Evolutionary conservation across 345 rosid species (phyloP).

Genomic region (Pseudoturritis turrita): DNA sequence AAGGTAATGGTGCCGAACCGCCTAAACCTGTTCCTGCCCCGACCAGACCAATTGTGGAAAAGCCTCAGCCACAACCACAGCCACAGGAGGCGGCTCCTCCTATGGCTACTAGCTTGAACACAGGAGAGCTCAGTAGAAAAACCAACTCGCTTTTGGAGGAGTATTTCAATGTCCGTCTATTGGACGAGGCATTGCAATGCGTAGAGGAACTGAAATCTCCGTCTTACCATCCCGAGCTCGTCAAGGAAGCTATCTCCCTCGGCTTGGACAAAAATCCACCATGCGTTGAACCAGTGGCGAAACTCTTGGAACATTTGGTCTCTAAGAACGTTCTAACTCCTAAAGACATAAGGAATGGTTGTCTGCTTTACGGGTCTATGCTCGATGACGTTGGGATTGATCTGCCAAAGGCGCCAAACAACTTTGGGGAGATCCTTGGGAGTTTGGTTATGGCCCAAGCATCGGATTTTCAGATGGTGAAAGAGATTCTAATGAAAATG

Average conservation of each 20-base stretch:
- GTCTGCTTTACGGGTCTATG: conserved; percentile 59
- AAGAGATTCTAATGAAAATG: conserved; percentile 58
- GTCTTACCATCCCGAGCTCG: conserved; percentile 64
- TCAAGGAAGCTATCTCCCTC: conserved; percentile 71
- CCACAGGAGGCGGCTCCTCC: conserved; percentile 19
- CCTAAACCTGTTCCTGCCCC: conserved; percentile 24
- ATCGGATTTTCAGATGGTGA: conserved; percentile 49
- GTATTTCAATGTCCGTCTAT: conserved; percentile 47
- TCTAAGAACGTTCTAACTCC: conserved; percentile 43
- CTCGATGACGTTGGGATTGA: conserved; percentile 87
- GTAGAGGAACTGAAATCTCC: conserved; percentile 68
- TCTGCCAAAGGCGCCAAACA: conserved; percentile 70
- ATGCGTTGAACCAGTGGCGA: conserved; percentile 40
- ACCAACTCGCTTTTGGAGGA: conserved; percentile 70
- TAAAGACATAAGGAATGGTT: conserved; percentile 56
- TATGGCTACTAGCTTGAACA: conserved; percentile 34
- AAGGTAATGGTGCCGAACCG: conserved; percentile 41
- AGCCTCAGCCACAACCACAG: conserved; percentile 13
- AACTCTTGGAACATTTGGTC: conserved; percentile 49
- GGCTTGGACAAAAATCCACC: conserved; percentile 76
- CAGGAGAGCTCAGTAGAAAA: conserved; percentile 53
- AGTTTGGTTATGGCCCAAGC: conserved; percentile 47
- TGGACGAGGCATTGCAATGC: conserved; percentile 73
- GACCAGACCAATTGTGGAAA: conserved; percentile 22
- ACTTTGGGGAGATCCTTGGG: conserved; percentile 77